Evolutionary conservation across 2,329 filamentous ascomycete genomes (phyloP).

Genomic region (Lecanicillium sp.): DNA sequence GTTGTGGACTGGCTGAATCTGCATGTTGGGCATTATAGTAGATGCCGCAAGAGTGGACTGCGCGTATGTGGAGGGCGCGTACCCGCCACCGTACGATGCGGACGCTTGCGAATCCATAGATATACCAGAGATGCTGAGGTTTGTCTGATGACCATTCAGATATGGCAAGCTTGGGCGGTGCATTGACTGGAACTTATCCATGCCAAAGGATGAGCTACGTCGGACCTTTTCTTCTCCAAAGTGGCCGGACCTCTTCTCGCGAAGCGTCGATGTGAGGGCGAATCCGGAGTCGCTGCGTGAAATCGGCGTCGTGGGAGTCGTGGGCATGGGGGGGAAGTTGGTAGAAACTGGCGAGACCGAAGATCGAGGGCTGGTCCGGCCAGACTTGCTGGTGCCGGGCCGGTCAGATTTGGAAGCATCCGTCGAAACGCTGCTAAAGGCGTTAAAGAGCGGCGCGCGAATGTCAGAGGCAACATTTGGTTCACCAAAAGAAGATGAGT

Average conservation of each 20-base stretch:
- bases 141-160: constrained; percentile 54
- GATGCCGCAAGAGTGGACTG: constrained; percentile 80
- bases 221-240: constrained; percentile 73
- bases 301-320: constrained; percentile 68
- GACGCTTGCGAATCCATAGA: constrained; percentile 55
- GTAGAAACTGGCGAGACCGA: constrained; percentile 70
- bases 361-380: constrained; percentile 51
- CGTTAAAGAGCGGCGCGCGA: constrained; percentile 75
- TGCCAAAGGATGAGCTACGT: constrained; percentile 85
- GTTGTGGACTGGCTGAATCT: constrained; percentile 69
- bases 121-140: constrained; percentile 50
- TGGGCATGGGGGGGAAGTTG: constrained; percentile 67
- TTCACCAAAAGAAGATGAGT: constrained; percentile 79
- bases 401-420: constrained; percentile 62
- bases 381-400: constrained; percentile 65
- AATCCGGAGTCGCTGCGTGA: constrained; percentile 90
- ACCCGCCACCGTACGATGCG: constrained; percentile 57
- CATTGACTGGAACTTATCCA: constrained; percentile 60
- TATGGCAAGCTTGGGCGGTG: constrained; percentile 69
- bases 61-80: constrained; percentile 76
- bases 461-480: constrained; percentile 41
- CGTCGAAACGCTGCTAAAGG: constrained; percentile 69
- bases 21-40: constrained; percentile 79
- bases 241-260: constrained; percentile 90
- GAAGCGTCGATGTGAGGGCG: constrained; percentile 72